A percentile compares a stretch with the other conserved stretches of the same genome.
These are phyloP conservation scores for Trichoderma endophyticum DNA, from an alignment of 2,329 filamentous ascomycete genomes.

Conservation along the genomic window DNA sequence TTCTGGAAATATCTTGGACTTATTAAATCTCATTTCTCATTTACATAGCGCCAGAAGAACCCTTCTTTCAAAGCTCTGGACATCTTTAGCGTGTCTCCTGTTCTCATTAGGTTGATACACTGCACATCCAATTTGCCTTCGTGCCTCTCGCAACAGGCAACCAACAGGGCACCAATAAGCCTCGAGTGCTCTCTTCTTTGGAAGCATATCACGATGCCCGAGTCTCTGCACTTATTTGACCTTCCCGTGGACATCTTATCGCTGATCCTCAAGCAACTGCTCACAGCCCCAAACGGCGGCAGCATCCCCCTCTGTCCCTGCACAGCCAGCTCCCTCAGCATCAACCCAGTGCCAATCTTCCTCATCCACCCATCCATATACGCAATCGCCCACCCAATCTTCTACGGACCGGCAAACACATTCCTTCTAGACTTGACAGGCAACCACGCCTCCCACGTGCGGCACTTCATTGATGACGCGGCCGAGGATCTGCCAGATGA, in stretches of 20 bases:
- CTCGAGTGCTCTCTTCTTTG: background rate
- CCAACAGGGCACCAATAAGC: background rate
- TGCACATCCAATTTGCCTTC: background rate
- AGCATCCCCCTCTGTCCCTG: conserved; percentile 32
- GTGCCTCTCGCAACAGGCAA: background rate
- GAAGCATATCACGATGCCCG: background rate
- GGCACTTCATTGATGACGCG: conserved; percentile 24
- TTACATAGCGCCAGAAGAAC: background rate
- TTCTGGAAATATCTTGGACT: background rate
- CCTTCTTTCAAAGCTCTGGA: background rate
- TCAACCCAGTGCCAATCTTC: conserved; percentile 29
- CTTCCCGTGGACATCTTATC: conserved; percentile 34
- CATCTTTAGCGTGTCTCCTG: background rate
- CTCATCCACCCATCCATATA: conserved; percentile 34
- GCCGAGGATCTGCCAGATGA: conserved; percentile 22
- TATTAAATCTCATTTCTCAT: background rate
- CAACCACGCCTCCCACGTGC: conserved; percentile 28
- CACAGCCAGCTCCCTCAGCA: conserved; percentile 18
- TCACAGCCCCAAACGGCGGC: conserved; percentile 23
- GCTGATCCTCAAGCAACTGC: conserved; percentile 31
- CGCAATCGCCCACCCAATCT: conserved; percentile 31
- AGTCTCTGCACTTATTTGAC: conserved; percentile 32
- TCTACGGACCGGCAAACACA: conserved; percentile 31
- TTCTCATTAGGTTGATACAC: background rate
- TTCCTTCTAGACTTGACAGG: conserved; percentile 32